Conservation (phyloP, 495 filamentous ascomycete species). For the Penicillium desertorum region DNA sequence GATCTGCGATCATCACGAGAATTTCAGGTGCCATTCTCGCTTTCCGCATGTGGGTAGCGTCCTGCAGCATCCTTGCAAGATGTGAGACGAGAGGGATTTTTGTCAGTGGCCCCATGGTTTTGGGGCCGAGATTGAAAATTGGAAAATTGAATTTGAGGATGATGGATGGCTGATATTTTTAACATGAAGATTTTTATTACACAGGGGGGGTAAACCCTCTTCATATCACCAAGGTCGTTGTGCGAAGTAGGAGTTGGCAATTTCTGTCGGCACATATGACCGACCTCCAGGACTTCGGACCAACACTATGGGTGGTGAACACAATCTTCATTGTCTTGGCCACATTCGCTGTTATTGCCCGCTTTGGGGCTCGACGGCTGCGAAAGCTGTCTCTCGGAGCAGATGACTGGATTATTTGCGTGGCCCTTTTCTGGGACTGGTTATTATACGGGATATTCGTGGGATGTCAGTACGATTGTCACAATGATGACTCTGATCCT, state of each 20-base stretch:
- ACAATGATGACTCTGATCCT: neutral
- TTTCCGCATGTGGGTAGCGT: neutral
- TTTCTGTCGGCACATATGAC: neutral
- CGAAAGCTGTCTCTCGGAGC: neutral
- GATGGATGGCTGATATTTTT: neutral
- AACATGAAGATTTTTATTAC: neutral
- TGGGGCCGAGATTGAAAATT: neutral
- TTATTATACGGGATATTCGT: neutral
- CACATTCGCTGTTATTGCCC: neutral
- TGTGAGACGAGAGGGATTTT: neutral
- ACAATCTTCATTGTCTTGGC: slow-evolving; percentile 7
- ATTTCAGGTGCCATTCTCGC: neutral
- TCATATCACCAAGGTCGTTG: neutral
- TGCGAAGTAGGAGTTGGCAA: neutral
- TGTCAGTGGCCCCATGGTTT: neutral
- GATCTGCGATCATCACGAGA: neutral
- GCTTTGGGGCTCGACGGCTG: neutral
- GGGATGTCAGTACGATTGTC: neutral
- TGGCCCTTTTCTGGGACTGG: slow-evolving; percentile 5
- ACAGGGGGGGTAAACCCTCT: neutral
- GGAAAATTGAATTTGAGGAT: neutral
- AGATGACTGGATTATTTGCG: slow-evolving; percentile 6
- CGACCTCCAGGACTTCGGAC: neutral
- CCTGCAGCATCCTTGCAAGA: too few relatives aligned
- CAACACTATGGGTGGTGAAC: slow-evolving; percentile 7